Conservation (phyloP, 1,284 basidiomycete genomes). For the Trichosporon ovoides region DNA sequence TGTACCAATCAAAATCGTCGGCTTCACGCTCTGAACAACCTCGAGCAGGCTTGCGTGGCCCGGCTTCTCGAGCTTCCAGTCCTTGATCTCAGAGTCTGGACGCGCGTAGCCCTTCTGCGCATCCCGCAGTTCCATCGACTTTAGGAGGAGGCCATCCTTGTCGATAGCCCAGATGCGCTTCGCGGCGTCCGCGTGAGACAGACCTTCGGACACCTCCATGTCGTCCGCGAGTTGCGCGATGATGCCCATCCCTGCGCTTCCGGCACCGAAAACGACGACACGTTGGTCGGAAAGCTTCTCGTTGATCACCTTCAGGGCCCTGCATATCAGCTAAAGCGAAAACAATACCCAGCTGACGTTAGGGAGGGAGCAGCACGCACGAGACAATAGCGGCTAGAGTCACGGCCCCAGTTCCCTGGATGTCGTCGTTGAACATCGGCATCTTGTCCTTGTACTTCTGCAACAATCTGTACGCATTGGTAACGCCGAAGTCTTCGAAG, state of each 20-base stretch:
- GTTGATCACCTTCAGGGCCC: constrained; percentile 59
- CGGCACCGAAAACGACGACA: constrained; percentile 71
- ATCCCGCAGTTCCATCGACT: constrained; percentile 45
- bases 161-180: constrained; percentile 60
- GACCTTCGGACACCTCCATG: constrained; percentile 58
- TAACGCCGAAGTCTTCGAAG: constrained; percentile 52
- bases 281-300: constrained; percentile 67
- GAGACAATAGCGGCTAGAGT: constrained; percentile 51
- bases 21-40: constrained; percentile 61
- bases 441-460: constrained; percentile 56
- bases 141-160: constrained; percentile 49
- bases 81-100: constrained; percentile 47
- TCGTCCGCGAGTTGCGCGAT: constrained; percentile 61
- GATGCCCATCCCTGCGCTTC: constrained; percentile 77
- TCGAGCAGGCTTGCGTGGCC: constrained; percentile 48
- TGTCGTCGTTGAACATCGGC: constrained; percentile 64
- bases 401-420: constrained; percentile 78
- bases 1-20: constrained; percentile 76
- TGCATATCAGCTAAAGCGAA: constrained; percentile 20
- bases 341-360: too few relatives aligned
- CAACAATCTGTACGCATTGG: constrained; percentile 67
- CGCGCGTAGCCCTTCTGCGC: constrained; percentile 49
- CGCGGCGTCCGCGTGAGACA: constrained; percentile 61
- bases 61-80: constrained; percentile 34
- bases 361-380: constrained; percentile 18